These are phyloP conservation scores for Lachancea quebecensis DNA, from an alignment of 805 yeast species.

Conservation along the genomic window DNA sequence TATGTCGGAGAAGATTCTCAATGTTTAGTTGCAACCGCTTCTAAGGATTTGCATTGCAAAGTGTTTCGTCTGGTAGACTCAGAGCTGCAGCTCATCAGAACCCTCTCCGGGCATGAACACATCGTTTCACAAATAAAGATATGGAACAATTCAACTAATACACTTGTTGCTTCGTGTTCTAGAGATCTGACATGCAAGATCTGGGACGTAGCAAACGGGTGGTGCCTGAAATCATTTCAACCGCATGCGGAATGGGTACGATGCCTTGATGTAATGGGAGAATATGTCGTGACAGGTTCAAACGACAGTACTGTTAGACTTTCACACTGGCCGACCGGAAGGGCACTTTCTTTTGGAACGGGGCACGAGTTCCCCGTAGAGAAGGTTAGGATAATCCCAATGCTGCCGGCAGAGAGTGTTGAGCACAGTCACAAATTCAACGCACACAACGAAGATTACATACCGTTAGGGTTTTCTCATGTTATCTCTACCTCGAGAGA, in stretches of 20 bases:
- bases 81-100: slow-evolving; percentile 45
- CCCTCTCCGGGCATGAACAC: slow-evolving; percentile 82
- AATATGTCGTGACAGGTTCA: slow-evolving; percentile 63
- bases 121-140: slow-evolving; percentile 62
- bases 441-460: slow-evolving; percentile 23
- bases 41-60: slow-evolving; percentile 51
- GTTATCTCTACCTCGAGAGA: slow-evolving; percentile 79
- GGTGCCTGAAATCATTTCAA: slow-evolving; percentile 54
- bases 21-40: slow-evolving; percentile 39
- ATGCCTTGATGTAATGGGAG: slow-evolving; percentile 49
- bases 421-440: slow-evolving; percentile 10
- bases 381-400: slow-evolving; percentile 59
- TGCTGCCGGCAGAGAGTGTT: slow-evolving; percentile 19
- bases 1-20: slow-evolving; percentile 12
- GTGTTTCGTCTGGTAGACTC: slow-evolving; percentile 37
- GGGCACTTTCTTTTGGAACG: slow-evolving; percentile 55
- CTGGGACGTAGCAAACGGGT: slow-evolving; percentile 67
- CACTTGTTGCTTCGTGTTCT: slow-evolving; percentile 51
- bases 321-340: slow-evolving; percentile 59
- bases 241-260: slow-evolving; percentile 92
- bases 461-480: slow-evolving; percentile 54
- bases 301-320: slow-evolving; percentile 70
- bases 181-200: slow-evolving; percentile 54
- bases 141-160: slow-evolving; percentile 36
- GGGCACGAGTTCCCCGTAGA: slow-evolving; percentile 87